A percentile compares a stretch with the other conserved stretches of the same genome.
Evolutionary conservation across 768 basidiomycete genomes (phyloP).

Genomic region (Russula dissimulans): DNA sequence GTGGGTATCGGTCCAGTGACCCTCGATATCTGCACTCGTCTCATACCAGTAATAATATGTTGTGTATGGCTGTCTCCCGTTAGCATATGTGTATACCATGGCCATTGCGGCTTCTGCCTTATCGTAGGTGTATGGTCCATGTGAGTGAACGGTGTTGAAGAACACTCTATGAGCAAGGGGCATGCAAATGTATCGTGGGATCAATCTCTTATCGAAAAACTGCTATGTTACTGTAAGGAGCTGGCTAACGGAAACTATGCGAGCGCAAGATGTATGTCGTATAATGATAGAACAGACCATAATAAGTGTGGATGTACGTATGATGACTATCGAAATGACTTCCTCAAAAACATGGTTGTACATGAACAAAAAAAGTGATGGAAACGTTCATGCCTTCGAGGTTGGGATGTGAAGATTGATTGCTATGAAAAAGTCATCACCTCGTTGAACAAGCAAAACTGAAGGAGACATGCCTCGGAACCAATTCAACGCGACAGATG

Average conservation of each 20-base stretch:
- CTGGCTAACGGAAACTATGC: slow-evolving; percentile 3
- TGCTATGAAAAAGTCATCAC: slow-evolving; percentile 34
- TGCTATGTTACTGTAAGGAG: slow-evolving; percentile 2
- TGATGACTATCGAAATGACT: slow-evolving; percentile 10
- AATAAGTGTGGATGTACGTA: slow-evolving; percentile 9
- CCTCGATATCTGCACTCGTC: background rate
- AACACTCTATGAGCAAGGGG: background rate
- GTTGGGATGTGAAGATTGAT: slow-evolving; percentile 86
- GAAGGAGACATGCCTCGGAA: slow-evolving; percentile 56
- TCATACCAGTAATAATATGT: too few relatives aligned
- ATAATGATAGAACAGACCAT: slow-evolving; percentile 15
- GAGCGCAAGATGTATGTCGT: slow-evolving; percentile 19
- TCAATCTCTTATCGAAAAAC: background rate
- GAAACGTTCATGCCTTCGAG: slow-evolving; percentile 51
- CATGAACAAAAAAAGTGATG: slow-evolving; percentile 15
- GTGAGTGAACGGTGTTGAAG: background rate
- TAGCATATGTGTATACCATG: too few relatives aligned
- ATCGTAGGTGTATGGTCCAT: too few relatives aligned
- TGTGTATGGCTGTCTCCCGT: too few relatives aligned
- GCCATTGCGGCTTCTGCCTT: too few relatives aligned
- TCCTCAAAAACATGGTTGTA: slow-evolving; percentile 13
- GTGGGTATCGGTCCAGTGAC: background rate
- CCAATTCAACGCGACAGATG: slow-evolving; percentile 83
- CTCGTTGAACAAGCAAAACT: background rate
- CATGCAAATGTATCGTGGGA: background rate